Evolutionary conservation across 306 rosid species (phyloP).

Genomic region (Vigna radiata): DNA sequence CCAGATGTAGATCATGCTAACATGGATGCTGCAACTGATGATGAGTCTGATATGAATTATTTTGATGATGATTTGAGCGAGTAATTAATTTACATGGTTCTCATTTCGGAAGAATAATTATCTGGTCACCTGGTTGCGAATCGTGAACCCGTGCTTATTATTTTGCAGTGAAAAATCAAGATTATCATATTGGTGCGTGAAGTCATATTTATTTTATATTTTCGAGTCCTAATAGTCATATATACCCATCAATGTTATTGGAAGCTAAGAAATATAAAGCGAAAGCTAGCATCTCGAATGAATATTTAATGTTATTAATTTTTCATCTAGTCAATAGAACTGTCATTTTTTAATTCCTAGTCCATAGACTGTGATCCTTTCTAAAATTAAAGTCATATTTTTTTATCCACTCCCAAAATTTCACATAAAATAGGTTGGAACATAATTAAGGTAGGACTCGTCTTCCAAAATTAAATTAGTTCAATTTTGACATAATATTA

Average conservation of each 20-base stretch:
- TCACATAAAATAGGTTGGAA: too few species aligned
- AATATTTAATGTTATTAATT: background rate
- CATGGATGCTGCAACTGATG: slow-evolving; percentile 63
- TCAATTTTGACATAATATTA: too few species aligned
- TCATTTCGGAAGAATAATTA: slow-evolving; percentile 32
- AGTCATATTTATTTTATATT: slow-evolving; percentile 31
- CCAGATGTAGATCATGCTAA: slow-evolving; percentile 54
- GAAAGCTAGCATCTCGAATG: background rate
- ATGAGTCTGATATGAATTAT: slow-evolving; percentile 78
- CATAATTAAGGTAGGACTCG: too few species aligned
- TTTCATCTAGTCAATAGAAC: background rate
- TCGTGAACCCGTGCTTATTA: slow-evolving; percentile 5
- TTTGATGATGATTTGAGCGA: slow-evolving; percentile 77
- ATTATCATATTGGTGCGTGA: background rate
- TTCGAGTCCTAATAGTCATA: slow-evolving; percentile 4
- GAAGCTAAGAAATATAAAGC: slow-evolving; percentile 32
- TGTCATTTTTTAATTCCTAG: too few species aligned
- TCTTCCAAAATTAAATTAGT: too few species aligned
- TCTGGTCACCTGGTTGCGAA: background rate
- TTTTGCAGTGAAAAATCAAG: slow-evolving; percentile 39
- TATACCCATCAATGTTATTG: slow-evolving; percentile 32
- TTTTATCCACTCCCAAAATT: too few species aligned
- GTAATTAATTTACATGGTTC: slow-evolving; percentile 43
- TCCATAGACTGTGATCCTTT: too few species aligned
- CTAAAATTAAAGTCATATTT: too few species aligned